Evolutionary conservation across 306 rosid species (phyloP), one percentile per base, ranked within the genome.

Genomic region (Morella rubra): DNA sequence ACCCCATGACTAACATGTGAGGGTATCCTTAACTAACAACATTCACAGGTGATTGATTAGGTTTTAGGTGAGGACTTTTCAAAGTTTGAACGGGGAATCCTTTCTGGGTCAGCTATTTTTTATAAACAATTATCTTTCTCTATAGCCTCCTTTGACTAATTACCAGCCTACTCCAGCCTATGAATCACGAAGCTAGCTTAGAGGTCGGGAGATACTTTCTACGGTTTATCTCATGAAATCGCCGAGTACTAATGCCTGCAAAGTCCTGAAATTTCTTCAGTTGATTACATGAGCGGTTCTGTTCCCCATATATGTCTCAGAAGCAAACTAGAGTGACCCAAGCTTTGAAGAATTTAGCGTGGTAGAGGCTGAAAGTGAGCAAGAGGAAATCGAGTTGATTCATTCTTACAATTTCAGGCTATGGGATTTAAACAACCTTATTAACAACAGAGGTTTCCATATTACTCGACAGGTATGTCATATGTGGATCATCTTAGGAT

Each of bases 61-160:
- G 27, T 8, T 71, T 77, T 83, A 40, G 72, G 70, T 75, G 54
- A 58, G 56, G n/a, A 59, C 46, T 68, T 73, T 60, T 80, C 76
- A 80, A 77, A 58, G 40, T 66, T 53, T 14, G 73, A 72, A 13
- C 62, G 50, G 32, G 24, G 70, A 59, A 81, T 69, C 16, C 62
- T 20, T 83, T 18, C n/a, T 78, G 50, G 82, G 19, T 56, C 49
- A 2, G 9, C 59, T 47, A 60, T 69, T 20, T 27, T 79, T 73
- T 51, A 79, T 79, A 76, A 77, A 61, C 16, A 69, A 61, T 72
- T 58, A 10, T 47, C 14, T 50, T 73, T 18, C n/a, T 24, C 71
- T 47, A 22, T 16, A 3, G 56, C 59, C 73, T 45, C 55, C 78
- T 68, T 47, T 56, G 76, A 56, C 72, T 82, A 82, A 73, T 79